These are phyloP conservation scores for Suillus occidentalis DNA, from an alignment of 768 basidiomycete genomes.

Conservation along the genomic window DNA sequence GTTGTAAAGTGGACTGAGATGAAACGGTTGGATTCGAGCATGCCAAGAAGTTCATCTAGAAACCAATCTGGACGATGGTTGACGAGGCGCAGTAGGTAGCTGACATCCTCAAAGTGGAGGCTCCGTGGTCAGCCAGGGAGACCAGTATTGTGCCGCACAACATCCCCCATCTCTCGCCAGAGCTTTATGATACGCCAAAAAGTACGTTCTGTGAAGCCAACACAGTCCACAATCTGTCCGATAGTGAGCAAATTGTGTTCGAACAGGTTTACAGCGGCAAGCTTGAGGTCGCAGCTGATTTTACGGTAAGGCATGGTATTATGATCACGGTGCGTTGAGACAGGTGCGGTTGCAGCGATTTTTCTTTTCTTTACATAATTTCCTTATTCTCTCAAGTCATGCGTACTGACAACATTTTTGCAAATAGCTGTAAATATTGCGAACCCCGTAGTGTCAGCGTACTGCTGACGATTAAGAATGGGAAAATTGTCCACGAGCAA, in stretches of 20 bases:
- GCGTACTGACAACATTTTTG: neutral
- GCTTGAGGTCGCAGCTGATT: neutral
- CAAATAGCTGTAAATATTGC: neutral
- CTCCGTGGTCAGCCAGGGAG: neutral
- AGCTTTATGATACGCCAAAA: conserved; percentile 21
- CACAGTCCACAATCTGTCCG: conserved; percentile 22
- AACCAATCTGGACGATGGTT: too few species aligned
- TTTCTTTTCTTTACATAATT: too few species aligned
- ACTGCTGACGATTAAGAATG: too few species aligned
- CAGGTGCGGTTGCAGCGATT: too few species aligned
- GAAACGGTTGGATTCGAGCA: too few species aligned
- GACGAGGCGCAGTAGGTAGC: too few species aligned
- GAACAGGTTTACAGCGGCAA: conserved; percentile 3
- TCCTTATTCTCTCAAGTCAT: neutral
- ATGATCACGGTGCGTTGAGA: too few species aligned
- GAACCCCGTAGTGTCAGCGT: too few species aligned
- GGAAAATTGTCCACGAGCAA: too few species aligned
- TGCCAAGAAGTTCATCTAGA: too few species aligned
- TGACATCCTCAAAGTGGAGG: too few species aligned
- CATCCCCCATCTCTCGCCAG: conserved; percentile 15
- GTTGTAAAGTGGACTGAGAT: too few species aligned
- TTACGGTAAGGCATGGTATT: neutral
- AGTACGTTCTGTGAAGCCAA: conserved; percentile 21
- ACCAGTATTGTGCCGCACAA: conserved; percentile 1
- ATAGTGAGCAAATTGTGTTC: neutral